Evolutionary conservation across 1,139 yeast genomes (phyloP).

Genomic region (Protomyces lactucae-debilis): DNA sequence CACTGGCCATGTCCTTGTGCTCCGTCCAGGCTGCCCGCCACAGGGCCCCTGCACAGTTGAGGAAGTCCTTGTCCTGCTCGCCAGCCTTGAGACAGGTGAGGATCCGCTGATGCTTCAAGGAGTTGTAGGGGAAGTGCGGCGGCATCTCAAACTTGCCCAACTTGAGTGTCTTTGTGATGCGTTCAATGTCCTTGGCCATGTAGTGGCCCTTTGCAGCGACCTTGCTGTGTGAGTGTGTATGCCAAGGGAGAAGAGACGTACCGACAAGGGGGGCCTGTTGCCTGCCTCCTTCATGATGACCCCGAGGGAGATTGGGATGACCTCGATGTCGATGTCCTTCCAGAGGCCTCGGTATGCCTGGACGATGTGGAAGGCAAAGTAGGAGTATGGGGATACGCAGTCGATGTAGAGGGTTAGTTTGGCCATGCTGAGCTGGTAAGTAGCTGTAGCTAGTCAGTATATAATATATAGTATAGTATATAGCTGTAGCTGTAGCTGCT

Average conservation of each 20-base stretch:
- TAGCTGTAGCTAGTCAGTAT: too few relatives aligned
- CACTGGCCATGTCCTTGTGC: constrained; percentile 19
- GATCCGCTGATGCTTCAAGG: constrained; percentile 11
- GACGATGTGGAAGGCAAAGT: constrained; percentile 19
- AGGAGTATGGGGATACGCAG: constrained; percentile 12
- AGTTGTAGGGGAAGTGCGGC: constrained; percentile 18
- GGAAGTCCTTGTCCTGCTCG: constrained; percentile 8
- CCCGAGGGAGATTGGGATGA: constrained; percentile 7
- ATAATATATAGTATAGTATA: neutral
- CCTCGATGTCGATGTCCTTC: constrained; percentile 14
- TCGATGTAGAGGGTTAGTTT: constrained; percentile 21
- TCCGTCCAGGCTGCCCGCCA: constrained; percentile 23
- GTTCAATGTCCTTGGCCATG: constrained; percentile 6
- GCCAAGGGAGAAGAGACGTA: neutral
- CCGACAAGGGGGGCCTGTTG: constrained; percentile 17
- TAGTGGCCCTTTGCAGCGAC: constrained; percentile 6
- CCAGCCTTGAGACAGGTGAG: constrained; percentile 5
- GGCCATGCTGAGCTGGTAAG: neutral
- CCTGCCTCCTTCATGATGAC: constrained; percentile 21
- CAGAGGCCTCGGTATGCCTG: constrained; percentile 16
- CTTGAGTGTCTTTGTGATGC: constrained; percentile 1
- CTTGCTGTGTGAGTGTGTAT: neutral
- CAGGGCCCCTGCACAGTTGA: constrained; percentile 17
- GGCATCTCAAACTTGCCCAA: constrained; percentile 16
- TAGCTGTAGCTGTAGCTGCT: neutral